Base-by-base conservation (phyloP, 2,329 filamentous ascomycete species). In the Sporothrix globosa region DNA sequence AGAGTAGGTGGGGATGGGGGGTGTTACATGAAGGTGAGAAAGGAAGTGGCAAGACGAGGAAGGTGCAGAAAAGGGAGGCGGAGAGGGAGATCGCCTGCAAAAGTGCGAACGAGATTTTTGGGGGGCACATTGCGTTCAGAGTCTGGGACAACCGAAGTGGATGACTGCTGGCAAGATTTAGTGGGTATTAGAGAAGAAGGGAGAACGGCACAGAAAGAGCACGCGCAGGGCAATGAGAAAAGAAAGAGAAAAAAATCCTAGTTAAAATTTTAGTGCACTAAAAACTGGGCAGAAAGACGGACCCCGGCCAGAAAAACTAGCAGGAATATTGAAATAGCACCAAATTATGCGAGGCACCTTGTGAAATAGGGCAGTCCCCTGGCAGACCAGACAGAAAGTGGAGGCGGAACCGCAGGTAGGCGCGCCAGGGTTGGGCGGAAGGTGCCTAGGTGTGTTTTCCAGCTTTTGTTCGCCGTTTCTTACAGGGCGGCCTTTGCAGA, bases 121-220 rank as follows among this genome's bases (percentile, higher is more conserved):
- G 58, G 48, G 19, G n/a, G 65, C 46, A 52, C 61, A 39, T 44
- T 52, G 65, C 34, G 39, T 13, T 3, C 44, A 41, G 60, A 13
- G 50, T 27, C 39, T 65, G 44, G 46, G 41, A 67, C n/a, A 50
- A 61, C 5, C 7, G n/a, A 63, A 17, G 50, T 60, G 58, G 39
- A 53, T 21, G 48, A 70, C 46, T 67, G 34, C 4, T 50, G 39
- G 14, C 41, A 48, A 30, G 17, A 39, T 30, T 34, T 24, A 44
- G 30, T 27, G 48, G 48, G 30, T 54, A 11, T 10, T 10, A 48
- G 66, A 58, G 66, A 68, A 68, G 21, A 34, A 46, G 52, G 66
- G 52, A 68, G 66, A 68, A 68, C 14, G n/a, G 66, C 66, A 24
- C 41, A 48, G 67, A 60, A 68, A 11, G 50, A n/a, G 41, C 67